A percentile compares a stretch with the other conserved stretches of the same genome.
These are phyloP conservation scores for Lichtheimia hyalospora DNA, from an alignment of 371 early-diverging fungal species.

Conservation along the genomic window DNA sequence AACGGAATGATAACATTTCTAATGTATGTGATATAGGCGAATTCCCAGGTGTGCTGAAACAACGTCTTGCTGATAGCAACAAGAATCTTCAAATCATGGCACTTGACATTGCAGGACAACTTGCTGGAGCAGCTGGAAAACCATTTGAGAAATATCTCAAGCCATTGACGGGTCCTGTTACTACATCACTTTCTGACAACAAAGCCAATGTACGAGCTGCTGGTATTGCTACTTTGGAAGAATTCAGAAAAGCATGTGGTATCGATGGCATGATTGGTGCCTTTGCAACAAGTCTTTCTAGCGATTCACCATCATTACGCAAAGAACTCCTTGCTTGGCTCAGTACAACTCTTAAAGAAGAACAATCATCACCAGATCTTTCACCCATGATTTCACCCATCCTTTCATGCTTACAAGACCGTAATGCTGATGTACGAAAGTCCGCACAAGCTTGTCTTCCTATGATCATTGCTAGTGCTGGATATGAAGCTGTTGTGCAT, in stretches of 20 bases:
- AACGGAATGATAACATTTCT: slow-evolving; percentile 5
- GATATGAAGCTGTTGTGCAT: slow-evolving; percentile 59
- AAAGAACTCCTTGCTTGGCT: slow-evolving; percentile 86
- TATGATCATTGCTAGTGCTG: slow-evolving; percentile 57
- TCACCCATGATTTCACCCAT: slow-evolving; percentile 65
- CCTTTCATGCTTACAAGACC: slow-evolving; percentile 84
- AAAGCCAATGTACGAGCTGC: slow-evolving; percentile 85
- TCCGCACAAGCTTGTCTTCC: slow-evolving; percentile 73
- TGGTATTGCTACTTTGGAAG: slow-evolving; percentile 72
- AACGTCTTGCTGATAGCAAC: slow-evolving; percentile 85
- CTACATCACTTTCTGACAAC: slow-evolving; percentile 79
- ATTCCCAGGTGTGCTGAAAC: slow-evolving; percentile 75
- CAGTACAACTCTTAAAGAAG: slow-evolving; percentile 47
- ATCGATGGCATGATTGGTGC: slow-evolving; percentile 70
- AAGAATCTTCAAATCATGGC: slow-evolving; percentile 59
- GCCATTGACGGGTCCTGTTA: slow-evolving; percentile 60
- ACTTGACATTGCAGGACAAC: slow-evolving; percentile 22
- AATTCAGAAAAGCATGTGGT: slow-evolving; percentile 63
- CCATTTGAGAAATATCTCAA: slow-evolving; percentile 79
- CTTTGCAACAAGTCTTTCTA: slow-evolving; percentile 65
- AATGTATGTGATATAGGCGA: slow-evolving; percentile 46
- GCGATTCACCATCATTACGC: slow-evolving; percentile 80
- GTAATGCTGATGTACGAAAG: slow-evolving; percentile 88
- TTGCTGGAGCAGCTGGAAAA: slow-evolving; percentile 84
- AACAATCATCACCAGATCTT: slow-evolving; percentile 54